These are phyloP conservation scores for Nicotiana attenuata DNA, from an alignment of 257 asterid genomes.

Conservation along the genomic window DNA sequence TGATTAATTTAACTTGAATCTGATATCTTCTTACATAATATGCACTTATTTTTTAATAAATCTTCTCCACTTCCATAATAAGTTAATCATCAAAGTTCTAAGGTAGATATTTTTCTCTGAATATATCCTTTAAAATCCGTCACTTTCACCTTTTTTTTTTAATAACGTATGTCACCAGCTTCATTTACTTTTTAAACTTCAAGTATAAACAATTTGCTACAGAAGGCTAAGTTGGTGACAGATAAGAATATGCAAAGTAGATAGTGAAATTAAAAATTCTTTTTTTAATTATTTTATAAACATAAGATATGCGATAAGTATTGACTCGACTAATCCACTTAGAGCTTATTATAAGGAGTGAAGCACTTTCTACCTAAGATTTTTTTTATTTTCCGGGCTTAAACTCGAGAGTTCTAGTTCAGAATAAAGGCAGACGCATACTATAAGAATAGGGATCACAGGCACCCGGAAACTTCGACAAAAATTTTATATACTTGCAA, in stretches of 20 bases:
- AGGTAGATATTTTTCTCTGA: not conserved
- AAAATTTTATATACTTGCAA: no score
- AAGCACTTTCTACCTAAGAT: no score
- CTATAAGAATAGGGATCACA: no score
- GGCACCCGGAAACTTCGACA: no score
- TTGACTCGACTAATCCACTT: not conserved
- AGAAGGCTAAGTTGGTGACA: slow-evolving; percentile 12
- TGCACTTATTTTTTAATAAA: not conserved
- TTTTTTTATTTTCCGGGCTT: no score
- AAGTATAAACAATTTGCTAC: not conserved
- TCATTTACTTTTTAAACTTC: not conserved
- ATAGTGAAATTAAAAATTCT: no score
- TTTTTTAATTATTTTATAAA: no score
- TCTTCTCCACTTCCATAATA: not conserved
- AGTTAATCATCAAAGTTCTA: not conserved
- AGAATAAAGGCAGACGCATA: no score
- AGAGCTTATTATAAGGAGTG: no score
- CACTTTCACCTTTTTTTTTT: slow-evolving; percentile 13
- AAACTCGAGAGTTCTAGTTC: no score
- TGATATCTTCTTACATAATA: not conserved
- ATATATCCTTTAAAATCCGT: not conserved
- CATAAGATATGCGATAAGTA: no score
- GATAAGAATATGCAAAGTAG: not conserved
- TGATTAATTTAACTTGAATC: not conserved
- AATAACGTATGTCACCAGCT: not conserved